Evolutionary conservation across 2,329 filamentous ascomycete genomes (phyloP), one percentile per base, ranked within the genome.

Genomic region (Rhinocladiella mackenziei): DNA sequence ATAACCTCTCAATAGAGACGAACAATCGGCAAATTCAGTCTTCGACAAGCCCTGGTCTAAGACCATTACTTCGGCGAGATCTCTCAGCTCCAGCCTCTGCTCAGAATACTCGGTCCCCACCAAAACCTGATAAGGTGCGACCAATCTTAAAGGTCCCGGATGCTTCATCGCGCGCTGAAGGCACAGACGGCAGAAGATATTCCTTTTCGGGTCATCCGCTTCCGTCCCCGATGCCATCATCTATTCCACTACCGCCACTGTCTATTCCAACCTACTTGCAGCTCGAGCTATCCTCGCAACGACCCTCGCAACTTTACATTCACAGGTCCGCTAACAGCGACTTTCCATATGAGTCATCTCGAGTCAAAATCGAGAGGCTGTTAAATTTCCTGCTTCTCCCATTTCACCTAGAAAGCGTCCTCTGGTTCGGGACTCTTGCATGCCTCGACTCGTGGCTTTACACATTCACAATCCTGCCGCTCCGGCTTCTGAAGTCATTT

Each of bases 401-500:
- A 0, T 77, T 80, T 0, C 86, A 84, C 49, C 74, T 98, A 4
- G 92, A 98, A 66, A 78, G 84, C 33, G 84, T 89, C 0, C 75
- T 98, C 4, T 80, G 82, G 48, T 97, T 98, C 66, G 92, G 92
- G 5, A 83, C 86, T 0, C 67, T 97, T 23, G 89, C 91, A 5
- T 98, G 92, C 65, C 73, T 98, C 4, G 92, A 98, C 63, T 86
- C 91, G 1, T 98, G 91, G 89, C 77, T 98, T 1, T 92, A 96
- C 67, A 94, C 88, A 1, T 94, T 98, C 58, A 98, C 92, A 0
- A 95, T 98, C 32, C 71, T 98, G 0, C 92, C 92, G 0, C 75
- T 98, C 47, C 79, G 92, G 2, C 97, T 98, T 57, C 64, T 85
- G 41, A 84, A 89, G 46, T 91, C 92, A 1, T 58, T 91, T 0